Conservation (phyloP, 164 flowering plant genomes). For the Liquidambar formosana region DNA sequence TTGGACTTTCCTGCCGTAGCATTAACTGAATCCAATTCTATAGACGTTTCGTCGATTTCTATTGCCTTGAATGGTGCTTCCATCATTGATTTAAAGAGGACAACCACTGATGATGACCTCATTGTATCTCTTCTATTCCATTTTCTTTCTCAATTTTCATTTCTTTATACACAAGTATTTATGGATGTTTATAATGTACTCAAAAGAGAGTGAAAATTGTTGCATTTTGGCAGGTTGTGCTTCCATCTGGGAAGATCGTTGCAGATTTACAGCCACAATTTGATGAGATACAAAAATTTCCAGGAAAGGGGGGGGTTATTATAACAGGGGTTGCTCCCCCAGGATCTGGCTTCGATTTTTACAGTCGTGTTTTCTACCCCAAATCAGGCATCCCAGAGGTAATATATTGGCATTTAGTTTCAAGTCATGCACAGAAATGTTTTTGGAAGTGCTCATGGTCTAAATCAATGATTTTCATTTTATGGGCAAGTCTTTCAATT, state of each 20-base stretch:
- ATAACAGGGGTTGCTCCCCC: slow-evolving; percentile 33
- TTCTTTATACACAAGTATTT: too few species aligned
- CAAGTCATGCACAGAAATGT: too few species aligned
- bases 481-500: too few species aligned
- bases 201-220: not conserved
- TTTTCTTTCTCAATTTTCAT: not conserved
- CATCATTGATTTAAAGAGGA: not conserved
- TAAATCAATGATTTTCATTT: too few species aligned
- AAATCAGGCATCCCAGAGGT: slow-evolving; percentile 62
- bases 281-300: slow-evolving; percentile 39
- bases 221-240: slow-evolving; percentile 39
- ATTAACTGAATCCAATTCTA: slow-evolving; percentile 34
- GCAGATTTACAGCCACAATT: slow-evolving; percentile 39
- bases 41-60: slow-evolving; percentile 44
- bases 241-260: slow-evolving; percentile 55
- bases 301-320: slow-evolving; percentile 51
- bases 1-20: slow-evolving; percentile 63
- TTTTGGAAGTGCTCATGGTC: too few species aligned
- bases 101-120: slow-evolving; percentile 32
- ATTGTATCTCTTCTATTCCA: slow-evolving; percentile 33
- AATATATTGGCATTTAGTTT: slow-evolving; percentile 1
- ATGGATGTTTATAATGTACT: too few species aligned
- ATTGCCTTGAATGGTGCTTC: slow-evolving; percentile 57
- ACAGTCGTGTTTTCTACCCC: slow-evolving; percentile 62
- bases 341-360: slow-evolving; percentile 57